Conservation (phyloP, 352 stramenopile species). For the Phytopythium vexans region DNA sequence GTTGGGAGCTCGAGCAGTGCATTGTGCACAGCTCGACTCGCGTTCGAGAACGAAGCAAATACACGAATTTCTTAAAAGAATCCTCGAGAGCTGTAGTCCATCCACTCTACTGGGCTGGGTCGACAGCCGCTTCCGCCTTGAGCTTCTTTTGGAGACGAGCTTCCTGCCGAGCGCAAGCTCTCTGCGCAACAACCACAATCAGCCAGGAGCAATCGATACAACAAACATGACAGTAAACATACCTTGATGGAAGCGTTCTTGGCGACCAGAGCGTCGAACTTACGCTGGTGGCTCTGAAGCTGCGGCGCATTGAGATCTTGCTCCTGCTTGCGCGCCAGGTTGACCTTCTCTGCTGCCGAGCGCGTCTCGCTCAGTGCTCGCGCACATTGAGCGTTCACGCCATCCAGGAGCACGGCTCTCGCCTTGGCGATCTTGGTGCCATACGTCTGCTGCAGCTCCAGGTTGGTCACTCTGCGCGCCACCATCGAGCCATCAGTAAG, state of each 20-base stretch:
- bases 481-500: slow-evolving; percentile 6
- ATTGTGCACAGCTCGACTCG: too few relatives aligned
- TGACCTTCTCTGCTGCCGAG: slow-evolving; percentile 40
- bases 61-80: too few relatives aligned
- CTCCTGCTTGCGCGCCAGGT: slow-evolving; percentile 63
- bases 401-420: slow-evolving; percentile 55
- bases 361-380: slow-evolving; percentile 36
- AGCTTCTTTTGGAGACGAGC: slow-evolving; percentile 29
- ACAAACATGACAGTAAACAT: neutral
- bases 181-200: slow-evolving; percentile 1
- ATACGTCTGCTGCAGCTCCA: slow-evolving; percentile 77
- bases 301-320: slow-evolving; percentile 64
- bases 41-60: too few relatives aligned
- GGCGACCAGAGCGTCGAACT: slow-evolving; percentile 53
- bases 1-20: too few relatives aligned
- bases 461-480: slow-evolving; percentile 45
- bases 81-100: too few relatives aligned
- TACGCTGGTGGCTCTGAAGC: slow-evolving; percentile 49
- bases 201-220: too few relatives aligned
- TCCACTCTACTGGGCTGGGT: too few relatives aligned
- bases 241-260: slow-evolving; percentile 70
- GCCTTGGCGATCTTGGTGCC: slow-evolving; percentile 66
- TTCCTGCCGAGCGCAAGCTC: slow-evolving; percentile 19
- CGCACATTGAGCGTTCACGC: slow-evolving; percentile 56
- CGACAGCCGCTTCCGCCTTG: slow-evolving; percentile 26